Base-by-base conservation (phyloP, 208 protist species). In the Trypanosoma caninum region DNA sequence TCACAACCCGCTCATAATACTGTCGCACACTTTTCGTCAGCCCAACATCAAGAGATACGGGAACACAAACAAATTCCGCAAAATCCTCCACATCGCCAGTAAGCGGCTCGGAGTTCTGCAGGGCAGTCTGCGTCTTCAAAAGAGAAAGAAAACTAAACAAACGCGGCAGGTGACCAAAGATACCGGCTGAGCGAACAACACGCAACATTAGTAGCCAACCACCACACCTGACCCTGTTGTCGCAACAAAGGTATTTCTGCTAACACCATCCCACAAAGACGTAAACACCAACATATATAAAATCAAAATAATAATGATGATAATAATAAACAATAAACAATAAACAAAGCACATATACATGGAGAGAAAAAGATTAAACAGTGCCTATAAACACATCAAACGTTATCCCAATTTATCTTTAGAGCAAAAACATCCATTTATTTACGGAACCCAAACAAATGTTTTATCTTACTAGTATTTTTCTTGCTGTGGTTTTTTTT, bases 21-120 rank as follows among this genome's bases (percentile, higher is more conserved):
- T 71, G 65, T 34, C 62, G 72, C 23, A 74, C 63, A 59, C 47
- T 60, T 44, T 52, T 41, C 28, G 27, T 37, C 50, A 64, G 50
- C 10, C 59, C 46, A 34, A 45, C 34, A 28, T 62, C 56, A 10
- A 50, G 52, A 16, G 25, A 47, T 14, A 57, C 5, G 4, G 77
- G 64, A 14, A 89, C 59, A 25, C 57, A 40, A 50, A 84, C 82
- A 33, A 80, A 89, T 18, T 78, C 65, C 1, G 74, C 63, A 66
- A 79, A 89, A 13, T 69, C 63, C 20, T 70, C 55, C 2, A 75
- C 78, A 7, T 73, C 78, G 10, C 58, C 11, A 59, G 22, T 18
- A 64, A 71, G 34, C 20, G 47, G 46, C 41, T 59, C 20, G 67
- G 69, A 20, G 11, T 69, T 72, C 66, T 66, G 22, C 27, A 89